Conservation (phyloP, 2,329 filamentous ascomycete genomes). For the Fusarium chuoi region DNA sequence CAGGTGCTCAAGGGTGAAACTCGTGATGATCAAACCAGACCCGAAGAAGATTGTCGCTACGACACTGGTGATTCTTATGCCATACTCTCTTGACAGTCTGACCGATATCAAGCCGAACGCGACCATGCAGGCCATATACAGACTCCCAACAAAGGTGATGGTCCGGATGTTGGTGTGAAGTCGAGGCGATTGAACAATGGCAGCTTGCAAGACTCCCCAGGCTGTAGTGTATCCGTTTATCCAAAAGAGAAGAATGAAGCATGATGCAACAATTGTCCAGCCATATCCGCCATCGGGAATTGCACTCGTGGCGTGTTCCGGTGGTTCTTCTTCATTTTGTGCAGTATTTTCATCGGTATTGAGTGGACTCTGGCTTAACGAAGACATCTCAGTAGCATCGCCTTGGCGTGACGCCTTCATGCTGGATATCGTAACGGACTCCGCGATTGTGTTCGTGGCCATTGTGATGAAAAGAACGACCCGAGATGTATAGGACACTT, state of each 20-base stretch:
- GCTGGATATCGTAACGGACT: background rate
- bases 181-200: background rate
- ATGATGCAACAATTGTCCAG: conserved; percentile 1
- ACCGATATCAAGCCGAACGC: background rate
- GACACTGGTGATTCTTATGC: background rate
- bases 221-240: background rate
- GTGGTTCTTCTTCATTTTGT: background rate
- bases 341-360: background rate
- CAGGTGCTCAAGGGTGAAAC: background rate
- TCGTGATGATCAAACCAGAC: background rate
- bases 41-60: background rate
- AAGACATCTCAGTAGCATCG: background rate
- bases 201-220: conserved; percentile 8
- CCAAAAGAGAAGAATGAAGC: background rate
- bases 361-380: background rate
- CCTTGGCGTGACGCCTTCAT: background rate
- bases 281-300: conserved; percentile 15
- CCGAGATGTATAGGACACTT: background rate
- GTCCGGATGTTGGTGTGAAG: background rate
- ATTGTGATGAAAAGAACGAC: background rate
- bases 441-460: background rate
- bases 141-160: background rate
- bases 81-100: background rate
- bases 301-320: background rate
- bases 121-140: background rate